Conservation (phyloP, 139 green algal species). For the Tetraselmis striata region DNA sequence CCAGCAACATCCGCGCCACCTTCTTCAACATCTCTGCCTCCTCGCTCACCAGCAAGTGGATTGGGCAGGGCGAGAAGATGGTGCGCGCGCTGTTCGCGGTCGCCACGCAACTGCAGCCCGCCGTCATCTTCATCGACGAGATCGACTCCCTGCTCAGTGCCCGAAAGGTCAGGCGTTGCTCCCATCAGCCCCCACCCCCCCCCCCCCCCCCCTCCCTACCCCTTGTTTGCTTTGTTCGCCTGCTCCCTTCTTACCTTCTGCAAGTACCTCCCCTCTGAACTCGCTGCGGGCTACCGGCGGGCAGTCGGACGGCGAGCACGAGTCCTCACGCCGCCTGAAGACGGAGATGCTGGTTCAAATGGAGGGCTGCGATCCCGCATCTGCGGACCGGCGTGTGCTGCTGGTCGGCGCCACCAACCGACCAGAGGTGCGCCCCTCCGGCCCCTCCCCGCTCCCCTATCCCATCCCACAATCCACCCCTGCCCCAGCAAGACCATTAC, state of each 20-base stretch:
- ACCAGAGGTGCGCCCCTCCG: conserved; percentile 37
- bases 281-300: not conserved
- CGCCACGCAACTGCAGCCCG: conserved; percentile 68
- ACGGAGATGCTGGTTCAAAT: conserved; percentile 98
- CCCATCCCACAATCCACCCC: too few species aligned
- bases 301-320: conserved; percentile 75
- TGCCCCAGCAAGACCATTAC: too few species aligned
- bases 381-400: conserved; percentile 43
- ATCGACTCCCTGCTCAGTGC: conserved; percentile 93
- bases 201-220: not conserved
- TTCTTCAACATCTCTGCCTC: conserved; percentile 96
- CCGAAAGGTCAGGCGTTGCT: conserved; percentile 47
- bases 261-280: not conserved
- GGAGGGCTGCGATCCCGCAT: conserved; percentile 58
- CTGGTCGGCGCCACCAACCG: conserved; percentile 95
- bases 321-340: conserved; percentile 90
- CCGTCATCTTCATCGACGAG: conserved; percentile 99
- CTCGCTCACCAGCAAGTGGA: conserved; percentile 98
- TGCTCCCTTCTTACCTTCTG: not conserved
- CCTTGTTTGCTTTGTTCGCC: not conserved
- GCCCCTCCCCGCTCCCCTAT: too few species aligned
- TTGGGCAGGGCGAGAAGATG: conserved; percentile 96
- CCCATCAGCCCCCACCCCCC: not conserved
- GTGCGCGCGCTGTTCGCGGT: conserved; percentile 75
- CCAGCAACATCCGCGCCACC: conserved; percentile 88